phyloP scores from a whole-genome alignment of 2,329 filamentous ascomycete genomes.

The Monilinia laxa region DNA sequence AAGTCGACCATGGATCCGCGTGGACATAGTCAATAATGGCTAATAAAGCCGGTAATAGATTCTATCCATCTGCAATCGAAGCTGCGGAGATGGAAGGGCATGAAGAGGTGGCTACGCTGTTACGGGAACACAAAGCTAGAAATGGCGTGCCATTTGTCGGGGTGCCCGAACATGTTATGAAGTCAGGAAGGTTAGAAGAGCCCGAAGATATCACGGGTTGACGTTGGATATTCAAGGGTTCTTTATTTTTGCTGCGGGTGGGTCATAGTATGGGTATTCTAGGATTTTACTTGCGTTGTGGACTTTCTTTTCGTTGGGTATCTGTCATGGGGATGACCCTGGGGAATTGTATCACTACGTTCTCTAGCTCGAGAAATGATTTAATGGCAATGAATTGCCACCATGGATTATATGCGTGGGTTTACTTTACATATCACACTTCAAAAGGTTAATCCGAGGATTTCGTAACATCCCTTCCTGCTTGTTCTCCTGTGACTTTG shows the following conservation, averaged over 20 bases:
- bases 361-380: background rate
- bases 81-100: background rate
- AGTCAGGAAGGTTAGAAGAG: background rate
- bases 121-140: background rate
- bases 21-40: background rate
- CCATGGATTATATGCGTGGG: background rate
- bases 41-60: background rate
- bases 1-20: background rate
- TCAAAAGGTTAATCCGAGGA: no score
- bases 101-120: background rate
- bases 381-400: background rate
- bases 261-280: no score
- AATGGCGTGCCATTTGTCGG: no score
- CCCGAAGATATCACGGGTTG: background rate
- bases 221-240: background rate
- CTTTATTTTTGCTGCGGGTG: background rate
- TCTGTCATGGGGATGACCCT: no score
- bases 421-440: background rate
- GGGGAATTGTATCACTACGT: no score
- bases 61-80: background rate
- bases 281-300: background rate
- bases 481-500: no score
- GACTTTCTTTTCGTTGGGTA: background rate
- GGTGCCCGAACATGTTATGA: background rate
- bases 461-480: no score